phyloP scores from a whole-genome alignment of 441 rosid species.

The Bocquillonia castaneifolia region DNA sequence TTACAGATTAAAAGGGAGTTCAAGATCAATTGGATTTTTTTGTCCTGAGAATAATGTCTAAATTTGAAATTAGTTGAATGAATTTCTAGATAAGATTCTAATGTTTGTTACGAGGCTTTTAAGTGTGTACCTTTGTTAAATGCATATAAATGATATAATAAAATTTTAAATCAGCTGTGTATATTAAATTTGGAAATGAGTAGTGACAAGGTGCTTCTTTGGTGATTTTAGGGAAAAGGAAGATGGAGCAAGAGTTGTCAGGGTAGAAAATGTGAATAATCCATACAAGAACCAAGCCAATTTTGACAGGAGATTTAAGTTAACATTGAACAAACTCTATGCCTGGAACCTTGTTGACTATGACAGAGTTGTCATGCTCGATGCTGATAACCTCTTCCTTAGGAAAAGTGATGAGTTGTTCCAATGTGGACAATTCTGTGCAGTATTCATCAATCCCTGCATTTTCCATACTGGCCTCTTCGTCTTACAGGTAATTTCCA shows the following conservation, averaged over 20 bases:
- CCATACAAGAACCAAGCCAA: conserved; percentile 63
- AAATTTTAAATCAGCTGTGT: too few relatives aligned
- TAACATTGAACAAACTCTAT: conserved; percentile 83
- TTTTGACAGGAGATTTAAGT: conserved; percentile 68
- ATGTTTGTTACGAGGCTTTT: too few relatives aligned
- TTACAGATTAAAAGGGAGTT: too few relatives aligned
- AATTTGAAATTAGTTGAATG: too few relatives aligned
- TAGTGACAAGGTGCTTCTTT: conserved; percentile 17
- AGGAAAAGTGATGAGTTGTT: conserved; percentile 73
- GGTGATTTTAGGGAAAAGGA: conserved; percentile 53
- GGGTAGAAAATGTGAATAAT: conserved; percentile 79
- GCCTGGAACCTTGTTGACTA: conserved; percentile 82
- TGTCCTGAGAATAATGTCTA: too few relatives aligned
- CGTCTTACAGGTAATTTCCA: conserved; percentile 54
- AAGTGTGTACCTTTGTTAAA: too few relatives aligned
- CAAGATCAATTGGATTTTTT: neutral
- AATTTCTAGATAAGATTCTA: too few relatives aligned
- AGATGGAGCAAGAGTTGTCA: conserved; percentile 77
- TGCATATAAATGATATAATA: too few relatives aligned
- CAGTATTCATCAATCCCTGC: conserved; percentile 92
- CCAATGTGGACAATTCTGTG: conserved; percentile 92
- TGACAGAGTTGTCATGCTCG: conserved; percentile 85
- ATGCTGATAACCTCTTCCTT: conserved; percentile 85
- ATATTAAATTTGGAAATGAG: neutral
- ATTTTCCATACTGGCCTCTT: conserved; percentile 96